Evolutionary conservation across 805 yeast genomes (phyloP).

Genomic region (Schwanniomyces sp.): DNA sequence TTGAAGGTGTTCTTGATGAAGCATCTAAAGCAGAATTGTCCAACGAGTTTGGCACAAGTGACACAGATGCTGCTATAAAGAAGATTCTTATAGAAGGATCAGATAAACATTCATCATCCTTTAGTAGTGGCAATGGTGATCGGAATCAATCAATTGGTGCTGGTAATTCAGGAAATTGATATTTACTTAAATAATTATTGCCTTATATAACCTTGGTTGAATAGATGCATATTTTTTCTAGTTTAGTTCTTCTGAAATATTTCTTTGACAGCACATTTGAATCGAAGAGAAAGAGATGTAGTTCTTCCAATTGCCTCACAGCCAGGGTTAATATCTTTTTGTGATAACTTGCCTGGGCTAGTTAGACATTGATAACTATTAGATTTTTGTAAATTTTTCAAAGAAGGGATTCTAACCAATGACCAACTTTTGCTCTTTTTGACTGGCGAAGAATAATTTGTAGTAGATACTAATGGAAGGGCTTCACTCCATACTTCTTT

Average conservation of each 20-base stretch:
- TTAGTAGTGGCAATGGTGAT: slow-evolving; percentile 23
- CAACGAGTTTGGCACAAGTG: slow-evolving; percentile 66
- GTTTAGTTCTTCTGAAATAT: slow-evolving; percentile 2
- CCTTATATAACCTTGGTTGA: background rate
- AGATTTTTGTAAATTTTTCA: slow-evolving; percentile 4
- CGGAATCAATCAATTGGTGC: slow-evolving; percentile 49
- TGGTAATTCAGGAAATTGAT: slow-evolving; percentile 16
- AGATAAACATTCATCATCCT: slow-evolving; percentile 36
- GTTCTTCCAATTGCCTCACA: background rate
- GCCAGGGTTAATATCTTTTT: background rate
- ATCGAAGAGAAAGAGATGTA: slow-evolving; percentile 1
- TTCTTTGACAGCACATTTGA: slow-evolving; percentile 5
- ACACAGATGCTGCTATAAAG: slow-evolving; percentile 56
- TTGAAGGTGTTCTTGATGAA: slow-evolving; percentile 68
- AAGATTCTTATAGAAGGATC: slow-evolving; percentile 61
- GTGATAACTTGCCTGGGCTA: background rate
- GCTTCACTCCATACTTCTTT: slow-evolving; percentile 9
- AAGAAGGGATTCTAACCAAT: slow-evolving; percentile 6
- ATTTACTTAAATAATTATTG: background rate
- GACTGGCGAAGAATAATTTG: background rate
- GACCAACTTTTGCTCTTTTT: slow-evolving; percentile 14
- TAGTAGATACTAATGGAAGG: slow-evolving; percentile 7
- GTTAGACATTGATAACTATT: background rate
- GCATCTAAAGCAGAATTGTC: slow-evolving; percentile 67
- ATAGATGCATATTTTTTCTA: background rate